Evolutionary conservation across 2,329 filamentous ascomycete genomes (phyloP).

Genomic region (Pseudogymnoascus sp.): DNA sequence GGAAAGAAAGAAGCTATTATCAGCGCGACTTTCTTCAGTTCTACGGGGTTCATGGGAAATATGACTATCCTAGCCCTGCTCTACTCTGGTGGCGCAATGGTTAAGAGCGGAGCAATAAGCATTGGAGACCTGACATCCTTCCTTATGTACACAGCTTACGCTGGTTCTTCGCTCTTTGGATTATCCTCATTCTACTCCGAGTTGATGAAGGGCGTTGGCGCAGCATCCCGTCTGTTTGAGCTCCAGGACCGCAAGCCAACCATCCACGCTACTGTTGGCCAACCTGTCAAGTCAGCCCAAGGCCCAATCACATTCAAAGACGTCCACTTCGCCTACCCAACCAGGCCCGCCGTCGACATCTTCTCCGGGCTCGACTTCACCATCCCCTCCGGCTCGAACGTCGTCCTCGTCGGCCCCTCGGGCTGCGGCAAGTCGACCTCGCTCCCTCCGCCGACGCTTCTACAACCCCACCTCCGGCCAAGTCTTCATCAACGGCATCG

Average conservation of each 20-base stretch:
- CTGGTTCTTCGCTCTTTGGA: slow-evolving; percentile 81
- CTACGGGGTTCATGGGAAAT: slow-evolving; percentile 88
- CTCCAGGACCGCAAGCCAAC: slow-evolving; percentile 83
- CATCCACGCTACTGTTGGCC: slow-evolving; percentile 79
- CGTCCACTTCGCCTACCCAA: slow-evolving; percentile 87
- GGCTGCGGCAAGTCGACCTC: slow-evolving; percentile 93
- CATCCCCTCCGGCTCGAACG: slow-evolving; percentile 87
- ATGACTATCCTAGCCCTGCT: slow-evolving; percentile 91
- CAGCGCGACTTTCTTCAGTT: slow-evolving; percentile 80
- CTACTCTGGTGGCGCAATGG: slow-evolving; percentile 84
- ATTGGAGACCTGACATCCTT: slow-evolving; percentile 93
- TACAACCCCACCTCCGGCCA: slow-evolving; percentile 74
- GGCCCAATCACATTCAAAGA: slow-evolving; percentile 84
- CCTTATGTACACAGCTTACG: slow-evolving; percentile 94
- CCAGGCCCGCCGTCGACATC: slow-evolving; percentile 82
- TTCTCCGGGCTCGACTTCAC: slow-evolving; percentile 85
- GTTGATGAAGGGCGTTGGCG: slow-evolving; percentile 97
- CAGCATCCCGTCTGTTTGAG: slow-evolving; percentile 92
- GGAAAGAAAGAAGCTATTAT: slow-evolving; percentile 82
- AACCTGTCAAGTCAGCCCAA: slow-evolving; percentile 72
- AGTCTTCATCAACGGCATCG: slow-evolving; percentile 77
- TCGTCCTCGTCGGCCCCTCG: slow-evolving; percentile 92
- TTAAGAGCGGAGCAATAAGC: slow-evolving; percentile 76
- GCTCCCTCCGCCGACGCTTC: slow-evolving; percentile 88
- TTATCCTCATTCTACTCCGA: slow-evolving; percentile 96